These are phyloP conservation scores for Mortierella antarctica DNA, from an alignment of 192 early-diverging fungal species.

Conservation along the genomic window DNA sequence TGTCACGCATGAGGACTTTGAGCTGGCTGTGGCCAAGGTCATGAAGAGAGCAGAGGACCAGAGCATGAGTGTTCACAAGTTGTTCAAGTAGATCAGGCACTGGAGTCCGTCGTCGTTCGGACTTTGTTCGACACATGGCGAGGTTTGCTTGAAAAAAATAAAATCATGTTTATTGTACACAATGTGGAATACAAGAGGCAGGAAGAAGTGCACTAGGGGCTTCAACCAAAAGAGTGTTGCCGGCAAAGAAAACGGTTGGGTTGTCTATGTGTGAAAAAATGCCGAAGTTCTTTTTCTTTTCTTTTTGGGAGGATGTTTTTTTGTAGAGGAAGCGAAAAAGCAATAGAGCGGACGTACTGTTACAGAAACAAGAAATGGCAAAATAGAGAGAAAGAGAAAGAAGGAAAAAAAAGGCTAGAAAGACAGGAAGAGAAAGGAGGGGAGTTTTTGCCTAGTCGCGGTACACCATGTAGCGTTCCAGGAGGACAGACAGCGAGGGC, in stretches of 20 bases:
- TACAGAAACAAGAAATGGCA: neutral
- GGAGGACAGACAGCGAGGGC: constrained; percentile 34
- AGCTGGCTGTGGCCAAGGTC: constrained; percentile 99
- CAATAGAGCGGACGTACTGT: neutral
- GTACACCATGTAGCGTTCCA: constrained; percentile 32
- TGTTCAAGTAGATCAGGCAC: constrained; percentile 84
- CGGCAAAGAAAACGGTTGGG: too few relatives aligned
- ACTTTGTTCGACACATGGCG: too few relatives aligned
- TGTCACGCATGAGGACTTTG: constrained; percentile 99
- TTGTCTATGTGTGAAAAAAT: too few relatives aligned
- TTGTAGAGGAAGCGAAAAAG: neutral
- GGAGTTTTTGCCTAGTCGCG: constrained; percentile 4
- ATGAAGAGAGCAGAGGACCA: constrained; percentile 99
- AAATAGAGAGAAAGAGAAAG: neutral
- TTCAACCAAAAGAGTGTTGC: too few relatives aligned
- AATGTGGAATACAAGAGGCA: too few relatives aligned
- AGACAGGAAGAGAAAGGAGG: constrained; percentile 3
- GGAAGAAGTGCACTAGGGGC: too few relatives aligned
- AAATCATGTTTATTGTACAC: too few relatives aligned
- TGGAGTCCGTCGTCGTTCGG: too few relatives aligned
- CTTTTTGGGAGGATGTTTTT: too few relatives aligned
- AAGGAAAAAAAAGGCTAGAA: constrained; percentile 2
- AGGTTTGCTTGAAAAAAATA: too few relatives aligned
- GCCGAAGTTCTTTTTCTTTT: too few relatives aligned
- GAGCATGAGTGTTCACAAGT: constrained; percentile 96